phyloP scores from a whole-genome alignment of 1,284 basidiomycete species.

The Malassezia yamatoensis region DNA sequence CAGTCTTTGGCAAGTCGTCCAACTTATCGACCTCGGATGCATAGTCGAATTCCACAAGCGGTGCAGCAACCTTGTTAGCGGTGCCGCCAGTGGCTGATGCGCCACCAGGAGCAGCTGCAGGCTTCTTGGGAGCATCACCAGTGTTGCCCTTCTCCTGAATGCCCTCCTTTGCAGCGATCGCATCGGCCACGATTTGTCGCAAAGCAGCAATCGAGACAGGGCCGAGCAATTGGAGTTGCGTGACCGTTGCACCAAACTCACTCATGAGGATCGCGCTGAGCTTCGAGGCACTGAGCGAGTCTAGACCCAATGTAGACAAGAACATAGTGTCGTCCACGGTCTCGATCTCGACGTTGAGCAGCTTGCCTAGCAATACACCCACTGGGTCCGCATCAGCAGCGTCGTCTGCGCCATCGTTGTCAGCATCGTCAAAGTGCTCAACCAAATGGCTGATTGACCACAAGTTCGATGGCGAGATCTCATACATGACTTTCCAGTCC shows the following conservation, averaged over 20 bases:
- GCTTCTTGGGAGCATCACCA: not conserved
- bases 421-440: slow-evolving; percentile 17
- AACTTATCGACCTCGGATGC: slow-evolving; percentile 18
- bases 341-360: slow-evolving; percentile 18
- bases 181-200: slow-evolving; percentile 15
- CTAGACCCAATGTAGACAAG: slow-evolving; percentile 18
- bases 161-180: slow-evolving; percentile 5
- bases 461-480: slow-evolving; percentile 16
- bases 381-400: slow-evolving; percentile 14
- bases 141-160: not conserved
- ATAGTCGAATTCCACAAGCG: slow-evolving; percentile 14
- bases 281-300: slow-evolving; percentile 19
- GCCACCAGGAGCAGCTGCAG: not conserved
- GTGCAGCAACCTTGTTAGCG: not conserved
- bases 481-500: slow-evolving; percentile 17
- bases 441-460: slow-evolving; percentile 16
- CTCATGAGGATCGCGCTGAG: slow-evolving; percentile 17
- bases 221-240: slow-evolving; percentile 19
- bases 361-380: slow-evolving; percentile 16
- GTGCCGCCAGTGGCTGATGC: not conserved
- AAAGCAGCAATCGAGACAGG: slow-evolving; percentile 17
- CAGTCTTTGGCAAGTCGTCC: slow-evolving; percentile 15
- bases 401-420: slow-evolving; percentile 8
- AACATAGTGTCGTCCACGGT: slow-evolving; percentile 21
- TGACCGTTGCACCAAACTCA: slow-evolving; percentile 16